Evolutionary conservation across 1,139 yeast species (phyloP), one percentile per base, ranked within the genome.

Genomic region (Yamadazyma taylorii): DNA sequence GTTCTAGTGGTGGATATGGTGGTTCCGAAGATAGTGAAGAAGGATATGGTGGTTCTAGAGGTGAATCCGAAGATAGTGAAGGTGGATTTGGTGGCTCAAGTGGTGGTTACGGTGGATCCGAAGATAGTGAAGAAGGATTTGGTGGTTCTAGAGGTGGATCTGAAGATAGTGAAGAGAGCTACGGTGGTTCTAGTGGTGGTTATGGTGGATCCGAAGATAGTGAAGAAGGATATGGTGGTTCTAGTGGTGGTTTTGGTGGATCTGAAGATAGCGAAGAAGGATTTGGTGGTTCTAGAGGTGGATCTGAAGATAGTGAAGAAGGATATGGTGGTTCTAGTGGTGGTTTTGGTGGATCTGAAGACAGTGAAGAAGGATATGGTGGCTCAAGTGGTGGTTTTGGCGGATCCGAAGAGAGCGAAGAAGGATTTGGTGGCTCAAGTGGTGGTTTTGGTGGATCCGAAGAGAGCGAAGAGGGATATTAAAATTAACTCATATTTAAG

Each of bases 21-120:
- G 50, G 46, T 8, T 47, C 49, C 34, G 36, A 34, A n/a, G 41
- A 46, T 40, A 21, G 35, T 32, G 51, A 51, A 29, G 51, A 50
- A 37, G 50, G 56, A 17, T 56, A 55, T 13, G 33, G 56, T 33
- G 45, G 48, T 30, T 47, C 52, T 33, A 40, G 42, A 36, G 38
- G 39, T 38, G 48, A 45, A 7, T 25, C 28, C 16, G 15, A 25
- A 12, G 37, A 44, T 37, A 46, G 45, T 8, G 47, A 45, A 24
- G 30, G 30, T 5, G 16, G 25, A 17, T 46, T 42, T 14, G 52
- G 44, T 40, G 42, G 48, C 11, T 45, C 47, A 34, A 48, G 52
- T 26, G 29, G 29, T 9, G 17, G 17, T 17, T 46, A 42, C 14
- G 52, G 25, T 24, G 25, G 25, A 24, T 24, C 25, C 25, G 42